Base-by-base conservation (phyloP, 495 filamentous ascomycete genomes). In the Cenococcum geophilum region DNA sequence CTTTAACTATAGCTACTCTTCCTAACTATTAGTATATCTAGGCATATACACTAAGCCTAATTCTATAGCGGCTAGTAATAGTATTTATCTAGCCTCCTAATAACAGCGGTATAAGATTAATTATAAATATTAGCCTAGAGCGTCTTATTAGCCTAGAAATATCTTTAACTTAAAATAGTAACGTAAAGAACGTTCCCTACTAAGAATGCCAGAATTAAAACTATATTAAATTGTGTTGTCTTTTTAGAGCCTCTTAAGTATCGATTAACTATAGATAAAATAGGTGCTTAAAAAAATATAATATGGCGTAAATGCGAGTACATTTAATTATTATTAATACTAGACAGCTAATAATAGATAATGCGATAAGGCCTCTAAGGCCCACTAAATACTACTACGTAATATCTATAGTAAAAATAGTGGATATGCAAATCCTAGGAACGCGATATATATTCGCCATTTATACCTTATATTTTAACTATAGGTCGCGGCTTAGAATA, bases 271-370 rank as follows among this genome's bases (percentile, higher is more conserved):
- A 16, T 22, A 23, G 55, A 21, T 57, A 57, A 35, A 8, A 57
- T 35, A 57, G 4, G 18, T 57, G 20, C 55, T 57, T 57, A 43
- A 57, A 36, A 16, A 57, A 47, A 43, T 47, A 57, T 3, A 57
- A 1, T 2, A 18, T 43, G 20, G 34, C 14, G 55, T 10, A 22
- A 10, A 36, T 45, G 1, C 16, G 36, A 47, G 35, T 16, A 22
- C 37, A 5, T 43, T 23, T 42, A 5, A 22, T 45, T 6, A 14
- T 14, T 14, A 8, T 40, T 40, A 40, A 8, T 8, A 40, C 6
- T 40, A 8, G 14, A 40, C 8, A 40, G 14, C 8, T 14, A 40
- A 40, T 40, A 40, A 40, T 40, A 40, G 36, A 8, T 8, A 40
- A 40, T 8, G 36, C 14, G 14, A 40, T 40, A 40, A 40, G 36